phyloP scores from a whole-genome alignment of 495 filamentous ascomycete genomes.

The Peziza echinospora region DNA sequence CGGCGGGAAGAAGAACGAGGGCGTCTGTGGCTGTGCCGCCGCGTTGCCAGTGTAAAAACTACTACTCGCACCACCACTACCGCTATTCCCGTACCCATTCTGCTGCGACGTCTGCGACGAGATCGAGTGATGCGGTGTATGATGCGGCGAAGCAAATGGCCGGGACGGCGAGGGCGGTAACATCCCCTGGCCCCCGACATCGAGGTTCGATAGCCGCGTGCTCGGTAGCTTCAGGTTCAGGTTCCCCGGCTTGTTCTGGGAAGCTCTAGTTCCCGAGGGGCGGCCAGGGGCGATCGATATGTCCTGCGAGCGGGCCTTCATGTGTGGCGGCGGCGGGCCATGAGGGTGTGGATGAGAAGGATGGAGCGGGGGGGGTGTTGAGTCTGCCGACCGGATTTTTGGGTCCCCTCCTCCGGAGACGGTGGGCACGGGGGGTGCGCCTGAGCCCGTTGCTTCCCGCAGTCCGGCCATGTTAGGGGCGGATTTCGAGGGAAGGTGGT shows the following conservation, averaged over 20 bases:
- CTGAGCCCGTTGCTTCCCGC: slow-evolving; percentile 3
- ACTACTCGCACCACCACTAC: too few species aligned
- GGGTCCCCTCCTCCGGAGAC: background rate
- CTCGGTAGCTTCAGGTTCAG: slow-evolving; percentile 13
- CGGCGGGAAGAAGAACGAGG: slow-evolving; percentile 5
- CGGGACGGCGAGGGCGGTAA: slow-evolving; percentile 13
- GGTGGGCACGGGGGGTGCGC: slow-evolving; percentile 4
- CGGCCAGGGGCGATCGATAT: slow-evolving; percentile 4
- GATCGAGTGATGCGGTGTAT: slow-evolving; percentile 8
- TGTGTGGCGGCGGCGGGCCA: slow-evolving; percentile 9
- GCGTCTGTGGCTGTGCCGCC: slow-evolving; percentile 1
- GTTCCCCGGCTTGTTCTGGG: slow-evolving; percentile 8
- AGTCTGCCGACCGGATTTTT: slow-evolving; percentile 2
- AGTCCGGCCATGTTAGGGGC: slow-evolving; percentile 17
- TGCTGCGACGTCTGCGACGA: slow-evolving; percentile 26
- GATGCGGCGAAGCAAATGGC: slow-evolving; percentile 7
- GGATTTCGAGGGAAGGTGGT: slow-evolving; percentile 18
- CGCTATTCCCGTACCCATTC: too few species aligned
- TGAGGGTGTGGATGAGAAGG: too few species aligned
- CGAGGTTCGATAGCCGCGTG: slow-evolving; percentile 1
- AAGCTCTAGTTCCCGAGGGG: slow-evolving; percentile 1
- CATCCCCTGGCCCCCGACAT: slow-evolving; percentile 6
- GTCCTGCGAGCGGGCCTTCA: slow-evolving; percentile 14
- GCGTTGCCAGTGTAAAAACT: slow-evolving; percentile 15
- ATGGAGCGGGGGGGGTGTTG: background rate